phyloP scores from a whole-genome alignment of 805 yeast genomes.

The Saccharomycopsis capsularis region DNA sequence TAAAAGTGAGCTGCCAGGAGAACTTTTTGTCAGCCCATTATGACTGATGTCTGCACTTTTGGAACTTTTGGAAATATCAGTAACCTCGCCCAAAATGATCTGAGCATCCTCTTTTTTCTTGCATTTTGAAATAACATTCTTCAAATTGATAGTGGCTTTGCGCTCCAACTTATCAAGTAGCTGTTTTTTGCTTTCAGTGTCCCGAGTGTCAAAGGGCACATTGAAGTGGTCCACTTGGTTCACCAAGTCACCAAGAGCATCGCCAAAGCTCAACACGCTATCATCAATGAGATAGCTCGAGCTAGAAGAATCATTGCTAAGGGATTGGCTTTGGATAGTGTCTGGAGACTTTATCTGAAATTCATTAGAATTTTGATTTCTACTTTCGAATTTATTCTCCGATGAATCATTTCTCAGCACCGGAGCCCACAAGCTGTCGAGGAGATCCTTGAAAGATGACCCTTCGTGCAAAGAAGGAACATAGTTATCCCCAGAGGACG shows the following conservation, averaged over 20 bases:
- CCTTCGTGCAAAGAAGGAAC: background rate
- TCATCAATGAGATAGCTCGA: constrained; percentile 14
- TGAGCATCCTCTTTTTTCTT: constrained; percentile 4
- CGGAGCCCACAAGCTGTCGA: background rate
- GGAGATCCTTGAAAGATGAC: background rate
- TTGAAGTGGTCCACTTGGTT: background rate
- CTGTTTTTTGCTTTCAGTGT: background rate
- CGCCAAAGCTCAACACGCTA: constrained; percentile 17
- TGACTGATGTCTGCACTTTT: background rate
- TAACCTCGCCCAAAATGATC: constrained; percentile 5
- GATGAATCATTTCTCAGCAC: too few relatives aligned
- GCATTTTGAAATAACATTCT: background rate
- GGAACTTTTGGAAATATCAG: background rate
- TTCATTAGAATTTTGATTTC: too few relatives aligned
- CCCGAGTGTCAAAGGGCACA: background rate
- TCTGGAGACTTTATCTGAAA: too few relatives aligned
- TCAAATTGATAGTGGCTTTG: constrained; percentile 6
- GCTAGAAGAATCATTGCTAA: background rate
- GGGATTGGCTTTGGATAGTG: too few relatives aligned
- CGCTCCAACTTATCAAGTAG: constrained; percentile 7
- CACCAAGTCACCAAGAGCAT: constrained; percentile 2
- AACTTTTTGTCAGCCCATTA: background rate
- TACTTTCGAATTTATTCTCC: too few relatives aligned
- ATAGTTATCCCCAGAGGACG: background rate
- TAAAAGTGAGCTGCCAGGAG: background rate